A percentile compares a stretch with the other conserved stretches of the same genome.
These are phyloP conservation scores for Lasiodiplodia sp. DNA, from an alignment of 2,329 filamentous ascomycete genomes.

Conservation along the genomic window DNA sequence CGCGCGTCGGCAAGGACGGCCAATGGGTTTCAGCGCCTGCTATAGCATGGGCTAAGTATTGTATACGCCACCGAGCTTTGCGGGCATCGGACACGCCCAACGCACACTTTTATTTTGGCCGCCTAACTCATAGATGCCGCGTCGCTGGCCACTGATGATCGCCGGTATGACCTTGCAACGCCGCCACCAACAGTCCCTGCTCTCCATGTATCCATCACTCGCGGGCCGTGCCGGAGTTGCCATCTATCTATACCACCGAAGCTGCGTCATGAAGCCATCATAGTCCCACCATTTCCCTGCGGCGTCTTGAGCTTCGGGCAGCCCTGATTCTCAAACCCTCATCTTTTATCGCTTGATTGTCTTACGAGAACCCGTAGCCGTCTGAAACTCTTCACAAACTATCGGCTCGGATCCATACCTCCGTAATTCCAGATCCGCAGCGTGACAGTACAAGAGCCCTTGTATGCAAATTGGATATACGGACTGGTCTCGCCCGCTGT, in stretches of 20 bases:
- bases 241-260: conserved; percentile 11
- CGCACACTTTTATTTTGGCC: background rate
- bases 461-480: background rate
- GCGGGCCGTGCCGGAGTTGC: conserved; percentile 16
- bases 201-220: conserved; percentile 7
- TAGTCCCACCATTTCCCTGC: conserved; percentile 20
- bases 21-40: conserved; percentile 20
- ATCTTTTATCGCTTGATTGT: conserved; percentile 12
- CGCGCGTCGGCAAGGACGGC: conserved; percentile 22
- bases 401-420: conserved; percentile 10
- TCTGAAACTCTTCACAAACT: conserved; percentile 26
- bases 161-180: conserved; percentile 17
- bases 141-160: conserved; percentile 2
- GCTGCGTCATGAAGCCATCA: conserved; percentile 11
- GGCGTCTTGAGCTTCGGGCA: conserved; percentile 16
- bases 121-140: background rate
- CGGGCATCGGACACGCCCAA: conserved; percentile 9
- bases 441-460: conserved; percentile 6
- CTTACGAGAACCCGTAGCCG: conserved; percentile 20
- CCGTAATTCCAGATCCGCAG: background rate
- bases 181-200: background rate
- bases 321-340: conserved; percentile 18
- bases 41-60: conserved; percentile 18
- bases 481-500: background rate
- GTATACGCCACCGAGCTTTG: conserved; percentile 2